Conservation (phyloP, 441 rosid genomes). For the Erysimum cheiri region DNA sequence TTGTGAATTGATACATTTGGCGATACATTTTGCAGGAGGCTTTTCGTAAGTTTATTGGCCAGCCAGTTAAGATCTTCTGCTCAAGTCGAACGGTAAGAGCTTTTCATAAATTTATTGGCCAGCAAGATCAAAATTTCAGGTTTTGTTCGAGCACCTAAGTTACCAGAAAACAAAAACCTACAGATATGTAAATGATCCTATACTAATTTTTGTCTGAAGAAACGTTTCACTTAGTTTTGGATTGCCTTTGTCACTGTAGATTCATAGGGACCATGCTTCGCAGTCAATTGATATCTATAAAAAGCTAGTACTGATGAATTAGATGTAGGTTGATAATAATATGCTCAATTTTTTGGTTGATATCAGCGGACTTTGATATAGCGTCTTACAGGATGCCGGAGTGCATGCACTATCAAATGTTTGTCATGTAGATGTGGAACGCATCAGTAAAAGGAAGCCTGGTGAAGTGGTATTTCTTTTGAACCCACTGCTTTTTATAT, state of each 20-base stretch:
- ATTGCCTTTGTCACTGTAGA: slow-evolving; percentile 6
- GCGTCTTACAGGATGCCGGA: slow-evolving; percentile 78
- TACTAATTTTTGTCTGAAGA: neutral
- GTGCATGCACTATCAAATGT: slow-evolving; percentile 97
- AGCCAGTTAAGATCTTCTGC: slow-evolving; percentile 75
- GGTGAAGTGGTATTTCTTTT: slow-evolving; percentile 72
- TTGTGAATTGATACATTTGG: slow-evolving; percentile 13
- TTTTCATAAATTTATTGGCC: neutral
- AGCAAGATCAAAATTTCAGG: neutral
- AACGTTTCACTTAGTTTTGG: slow-evolving; percentile 11
- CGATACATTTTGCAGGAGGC: slow-evolving; percentile 61
- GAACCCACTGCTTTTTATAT: neutral
- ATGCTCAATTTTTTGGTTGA: slow-evolving; percentile 9
- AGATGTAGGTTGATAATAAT: neutral
- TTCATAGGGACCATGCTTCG: slow-evolving; percentile 13
- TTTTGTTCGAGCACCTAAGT: neutral
- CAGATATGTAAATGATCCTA: neutral
- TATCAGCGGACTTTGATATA: slow-evolving; percentile 30
- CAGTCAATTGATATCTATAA: slow-evolving; percentile 10
- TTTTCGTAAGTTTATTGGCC: slow-evolving; percentile 83
- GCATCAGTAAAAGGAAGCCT: slow-evolving; percentile 92
- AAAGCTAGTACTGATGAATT: neutral
- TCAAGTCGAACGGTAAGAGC: slow-evolving; percentile 85
- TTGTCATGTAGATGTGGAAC: slow-evolving; percentile 92
- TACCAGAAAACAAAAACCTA: neutral